Base-by-base conservation (phyloP, 2,329 filamentous ascomycete genomes). In the Colletotrichum trifolii region DNA sequence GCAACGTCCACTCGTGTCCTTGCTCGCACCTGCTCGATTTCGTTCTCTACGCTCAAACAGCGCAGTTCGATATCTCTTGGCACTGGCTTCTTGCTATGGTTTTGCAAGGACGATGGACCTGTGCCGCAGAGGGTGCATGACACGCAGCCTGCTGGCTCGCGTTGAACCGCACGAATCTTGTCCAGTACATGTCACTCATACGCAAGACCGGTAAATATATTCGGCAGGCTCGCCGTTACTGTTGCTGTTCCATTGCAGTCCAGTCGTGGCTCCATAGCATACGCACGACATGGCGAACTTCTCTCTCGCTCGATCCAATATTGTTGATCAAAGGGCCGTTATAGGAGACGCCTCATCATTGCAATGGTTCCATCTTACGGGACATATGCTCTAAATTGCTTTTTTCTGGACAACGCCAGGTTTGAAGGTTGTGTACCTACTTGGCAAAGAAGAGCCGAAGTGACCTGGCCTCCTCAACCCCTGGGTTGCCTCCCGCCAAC, bases 161-260 rank as follows among this genome's bases (percentile, higher is more conserved):
- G 35, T 34, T 13, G 46, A 61, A 45, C 45, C 50, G 46, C 57
- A 39, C 50, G 39, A 46, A 54, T 52, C 57, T 60, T 45, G 25
- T 25, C 25, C 25, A 4, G 25, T 25, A 25, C 25, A 25, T 5
- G 25, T 25, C 25, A 25, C 25, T 5, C 25, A 25, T 25, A 25
- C 25, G 25, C 25, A 25, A 25, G 25, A 25, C 25, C 4, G 25
- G 25, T 25, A 4, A 25, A 25, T 25, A 25, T 25, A 4, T 25
- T 5, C 25, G 4, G 25, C 25, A 25, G 25, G 25, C 4, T 5
- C 25, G 25, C 25, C 25, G 25, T 25, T 25, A 25, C 25, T 25
- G 25, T 25, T 25, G 25, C 25, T 25, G 25, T 25, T 25, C 25
- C 25, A 25, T 25, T 25, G 25, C 25, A 25, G 25, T 5, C 25